phyloP scores from a whole-genome alignment of 2,329 filamentous ascomycete species.

The Ophiostoma novo-ulmi region DNA sequence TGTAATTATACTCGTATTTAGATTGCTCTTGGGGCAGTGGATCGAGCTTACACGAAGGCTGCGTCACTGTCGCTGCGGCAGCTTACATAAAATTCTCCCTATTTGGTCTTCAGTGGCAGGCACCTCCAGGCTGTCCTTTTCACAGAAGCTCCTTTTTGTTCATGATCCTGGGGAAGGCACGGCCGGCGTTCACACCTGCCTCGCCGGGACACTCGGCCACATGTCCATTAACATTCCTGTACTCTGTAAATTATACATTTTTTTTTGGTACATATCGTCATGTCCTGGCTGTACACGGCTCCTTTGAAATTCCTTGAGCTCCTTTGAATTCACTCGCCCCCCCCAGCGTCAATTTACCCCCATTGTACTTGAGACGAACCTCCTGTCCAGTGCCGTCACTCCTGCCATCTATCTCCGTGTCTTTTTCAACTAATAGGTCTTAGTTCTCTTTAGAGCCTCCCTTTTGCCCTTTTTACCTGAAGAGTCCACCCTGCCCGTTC shows the following conservation, averaged over 20 bases:
- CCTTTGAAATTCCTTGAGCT: background rate
- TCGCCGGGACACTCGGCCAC: conserved; percentile 1
- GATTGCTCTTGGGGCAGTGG: background rate
- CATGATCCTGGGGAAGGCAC: background rate
- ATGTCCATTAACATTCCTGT: background rate
- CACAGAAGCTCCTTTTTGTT: background rate
- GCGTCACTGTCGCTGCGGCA: background rate
- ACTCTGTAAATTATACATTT: background rate
- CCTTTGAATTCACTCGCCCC: background rate
- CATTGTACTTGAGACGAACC: background rate
- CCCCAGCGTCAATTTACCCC: too few species aligned
- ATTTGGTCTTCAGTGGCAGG: background rate
- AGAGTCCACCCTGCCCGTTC: background rate
- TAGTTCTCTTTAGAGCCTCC: background rate
- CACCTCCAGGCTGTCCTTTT: conserved; percentile 7
- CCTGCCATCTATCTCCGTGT: background rate
- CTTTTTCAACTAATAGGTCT: background rate
- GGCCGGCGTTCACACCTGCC: background rate
- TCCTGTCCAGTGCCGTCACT: background rate
- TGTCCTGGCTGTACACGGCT: background rate
- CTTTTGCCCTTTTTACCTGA: background rate
- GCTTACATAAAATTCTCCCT: conserved; percentile 1
- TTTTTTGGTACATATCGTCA: background rate
- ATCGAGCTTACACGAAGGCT: background rate
- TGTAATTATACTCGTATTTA: background rate